Conservation (phyloP, 306 rosid genomes). For the Inga oerstediana region DNA sequence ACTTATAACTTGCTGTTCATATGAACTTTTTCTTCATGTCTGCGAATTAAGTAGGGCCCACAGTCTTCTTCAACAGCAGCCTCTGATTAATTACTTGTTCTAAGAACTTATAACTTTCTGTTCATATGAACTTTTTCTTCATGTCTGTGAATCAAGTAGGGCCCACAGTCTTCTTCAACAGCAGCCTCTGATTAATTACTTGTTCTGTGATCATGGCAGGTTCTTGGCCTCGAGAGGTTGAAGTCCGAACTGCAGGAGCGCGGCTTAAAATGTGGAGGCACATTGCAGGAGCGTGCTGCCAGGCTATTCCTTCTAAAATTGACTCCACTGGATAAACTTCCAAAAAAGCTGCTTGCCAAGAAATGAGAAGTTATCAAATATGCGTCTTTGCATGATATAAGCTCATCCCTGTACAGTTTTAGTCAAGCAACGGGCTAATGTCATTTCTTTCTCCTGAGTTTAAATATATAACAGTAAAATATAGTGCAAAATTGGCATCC, state of each 20-base stretch:
- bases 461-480: background rate
- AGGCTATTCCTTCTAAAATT: constrained; percentile 89
- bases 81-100: too few relatives aligned
- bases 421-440: background rate
- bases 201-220: constrained; percentile 44
- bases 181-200: constrained; percentile 12
- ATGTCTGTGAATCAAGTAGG: background rate
- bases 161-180: background rate
- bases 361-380: background rate
- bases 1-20: background rate
- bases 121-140: background rate
- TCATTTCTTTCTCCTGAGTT: background rate
- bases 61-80: background rate
- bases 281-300: constrained; percentile 85
- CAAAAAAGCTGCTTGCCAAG: constrained; percentile 59
- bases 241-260: constrained; percentile 75
- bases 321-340: constrained; percentile 73
- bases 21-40: background rate
- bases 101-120: background rate
- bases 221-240: constrained; percentile 79
- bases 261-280: constrained; percentile 94
- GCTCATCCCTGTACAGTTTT: background rate
- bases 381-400: background rate
- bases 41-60: background rate
- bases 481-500: background rate